phyloP scores from a whole-genome alignment of 1,139 yeast genomes.

The Hemisphaericaspora xylofermentans region DNA sequence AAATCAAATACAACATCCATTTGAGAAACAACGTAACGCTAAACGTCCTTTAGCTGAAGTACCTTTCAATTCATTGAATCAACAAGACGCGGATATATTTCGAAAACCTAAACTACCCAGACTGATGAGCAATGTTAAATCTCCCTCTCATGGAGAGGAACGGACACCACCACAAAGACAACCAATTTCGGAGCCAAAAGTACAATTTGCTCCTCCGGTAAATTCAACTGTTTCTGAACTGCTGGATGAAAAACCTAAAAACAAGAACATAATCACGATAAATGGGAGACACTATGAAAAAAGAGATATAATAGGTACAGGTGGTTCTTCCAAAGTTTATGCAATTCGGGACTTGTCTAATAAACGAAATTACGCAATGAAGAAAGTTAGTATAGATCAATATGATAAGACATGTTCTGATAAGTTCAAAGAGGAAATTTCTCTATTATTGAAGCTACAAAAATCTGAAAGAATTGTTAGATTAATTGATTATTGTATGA shows the following conservation, averaged over 20 bases:
- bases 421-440: conserved; percentile 90
- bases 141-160: neutral
- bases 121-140: neutral
- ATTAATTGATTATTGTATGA: conserved; percentile 70
- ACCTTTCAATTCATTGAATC: conserved; percentile 9
- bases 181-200: neutral
- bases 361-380: conserved; percentile 70
- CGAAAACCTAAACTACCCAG: conserved; percentile 12
- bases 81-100: conserved; percentile 11
- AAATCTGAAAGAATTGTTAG: conserved; percentile 74
- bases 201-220: neutral
- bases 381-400: conserved; percentile 77
- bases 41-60: conserved; percentile 17
- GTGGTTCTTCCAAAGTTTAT: conserved; percentile 93
- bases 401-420: conserved; percentile 71
- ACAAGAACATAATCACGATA: conserved; percentile 33
- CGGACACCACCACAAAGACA: neutral
- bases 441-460: conserved; percentile 59
- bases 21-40: conserved; percentile 15
- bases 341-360: conserved; percentile 60
- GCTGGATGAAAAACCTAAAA: conserved; percentile 19
- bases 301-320: conserved; percentile 80
- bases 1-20: conserved; percentile 9
- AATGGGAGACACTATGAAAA: conserved; percentile 71
- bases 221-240: neutral